Evolutionary conservation across 129 eudicot species (phyloP).

Genomic region (Centrapalus pauciflorus): DNA sequence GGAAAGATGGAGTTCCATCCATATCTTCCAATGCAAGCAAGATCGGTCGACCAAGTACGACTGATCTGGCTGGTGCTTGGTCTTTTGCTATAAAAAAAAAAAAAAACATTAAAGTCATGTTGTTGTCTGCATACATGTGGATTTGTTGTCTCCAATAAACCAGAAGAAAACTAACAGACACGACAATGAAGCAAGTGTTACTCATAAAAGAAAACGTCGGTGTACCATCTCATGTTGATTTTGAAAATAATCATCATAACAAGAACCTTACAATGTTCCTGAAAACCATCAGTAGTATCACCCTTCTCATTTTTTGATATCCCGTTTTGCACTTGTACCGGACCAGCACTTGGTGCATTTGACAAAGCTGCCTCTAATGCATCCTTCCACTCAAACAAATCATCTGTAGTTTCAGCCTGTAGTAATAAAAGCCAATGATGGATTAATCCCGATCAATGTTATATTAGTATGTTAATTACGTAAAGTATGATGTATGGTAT

Average conservation of each 20-base stretch:
- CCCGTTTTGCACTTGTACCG: slow-evolving; percentile 49
- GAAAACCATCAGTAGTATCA: slow-evolving; percentile 44
- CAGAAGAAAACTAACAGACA: neutral
- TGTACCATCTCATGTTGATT: neutral
- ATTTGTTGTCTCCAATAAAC: neutral
- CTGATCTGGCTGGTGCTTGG: slow-evolving; percentile 47
- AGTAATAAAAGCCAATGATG: slow-evolving; percentile 7
- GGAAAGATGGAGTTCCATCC: slow-evolving; percentile 90
- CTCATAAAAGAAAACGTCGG: too few relatives aligned
- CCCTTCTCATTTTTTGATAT: slow-evolving; percentile 48
- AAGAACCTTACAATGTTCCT: slow-evolving; percentile 55
- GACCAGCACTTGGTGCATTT: slow-evolving; percentile 75
- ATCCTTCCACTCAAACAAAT: slow-evolving; percentile 78
- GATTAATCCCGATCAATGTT: too few relatives aligned
- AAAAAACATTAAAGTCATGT: neutral
- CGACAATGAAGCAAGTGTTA: too few relatives aligned
- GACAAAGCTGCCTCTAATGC: slow-evolving; percentile 86
- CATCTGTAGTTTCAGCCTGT: slow-evolving; percentile 88
- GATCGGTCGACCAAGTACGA: slow-evolving; percentile 82
- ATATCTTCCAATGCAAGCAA: slow-evolving; percentile 92
- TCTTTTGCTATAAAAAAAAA: slow-evolving; percentile 49
- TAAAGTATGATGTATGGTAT: too few relatives aligned
- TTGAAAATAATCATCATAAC: neutral
- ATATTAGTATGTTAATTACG: too few relatives aligned
- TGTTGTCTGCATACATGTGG: neutral